These are phyloP conservation scores for Lojkania enalia DNA, from an alignment of 2,329 filamentous ascomycete species.

Conservation along the genomic window DNA sequence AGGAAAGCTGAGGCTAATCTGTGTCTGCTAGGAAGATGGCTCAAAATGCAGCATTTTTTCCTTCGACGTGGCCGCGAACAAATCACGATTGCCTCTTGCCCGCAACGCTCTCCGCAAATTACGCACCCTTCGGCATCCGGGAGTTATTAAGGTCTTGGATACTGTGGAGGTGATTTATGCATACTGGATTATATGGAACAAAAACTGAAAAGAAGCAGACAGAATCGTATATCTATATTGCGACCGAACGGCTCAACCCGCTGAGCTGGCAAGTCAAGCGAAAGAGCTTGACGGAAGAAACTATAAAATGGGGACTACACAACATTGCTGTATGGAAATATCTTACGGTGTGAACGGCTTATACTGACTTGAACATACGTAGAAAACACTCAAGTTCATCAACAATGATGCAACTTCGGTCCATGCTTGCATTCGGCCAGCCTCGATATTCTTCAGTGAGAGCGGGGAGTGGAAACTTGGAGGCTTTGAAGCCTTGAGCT, in stretches of 20 bases:
- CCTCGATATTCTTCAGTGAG: conserved; percentile 89
- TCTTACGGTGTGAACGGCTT: not conserved
- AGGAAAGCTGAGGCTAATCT: conserved; percentile 30
- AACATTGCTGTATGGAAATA: conserved; percentile 69
- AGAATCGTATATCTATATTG: conserved; percentile 93
- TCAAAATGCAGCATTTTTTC: conserved; percentile 96
- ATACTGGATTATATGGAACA: not conserved
- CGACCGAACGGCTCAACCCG: conserved; percentile 86
- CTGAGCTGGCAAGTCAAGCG: conserved; percentile 88
- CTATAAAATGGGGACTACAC: conserved; percentile 93
- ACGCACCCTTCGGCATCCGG: conserved; percentile 88
- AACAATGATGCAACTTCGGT: conserved; percentile 92
- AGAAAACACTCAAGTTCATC: conserved; percentile 94
- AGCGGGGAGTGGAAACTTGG: conserved; percentile 98
- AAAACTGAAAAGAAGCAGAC: conserved; percentile 60
- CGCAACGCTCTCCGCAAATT: conserved; percentile 94
- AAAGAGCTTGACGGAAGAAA: conserved; percentile 86
- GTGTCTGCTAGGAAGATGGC: conserved; percentile 73
- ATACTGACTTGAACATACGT: conserved; percentile 9
- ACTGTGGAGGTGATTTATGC: conserved; percentile 74
- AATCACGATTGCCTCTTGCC: conserved; percentile 79
- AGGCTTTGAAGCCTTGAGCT: conserved; percentile 91
- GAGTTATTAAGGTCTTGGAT: conserved; percentile 90
- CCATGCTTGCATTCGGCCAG: conserved; percentile 82
- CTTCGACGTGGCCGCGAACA: conserved; percentile 84